Evolutionary conservation across 139 green algal species (phyloP).

Genomic region (Tetraselmis chui): DNA sequence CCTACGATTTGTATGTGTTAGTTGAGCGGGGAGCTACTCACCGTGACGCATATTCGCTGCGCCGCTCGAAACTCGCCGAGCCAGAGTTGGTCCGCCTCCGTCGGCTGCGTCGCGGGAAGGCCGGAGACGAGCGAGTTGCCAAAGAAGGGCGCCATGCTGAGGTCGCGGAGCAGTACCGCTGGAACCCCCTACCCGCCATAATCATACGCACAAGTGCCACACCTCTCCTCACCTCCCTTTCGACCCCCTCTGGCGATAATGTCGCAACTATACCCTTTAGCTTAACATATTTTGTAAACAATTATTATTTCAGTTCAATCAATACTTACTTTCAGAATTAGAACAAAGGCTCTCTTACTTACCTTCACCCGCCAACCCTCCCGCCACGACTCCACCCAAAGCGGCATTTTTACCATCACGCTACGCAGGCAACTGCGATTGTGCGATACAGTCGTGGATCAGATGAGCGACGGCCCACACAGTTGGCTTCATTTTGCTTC

Average conservation of each 20-base stretch:
- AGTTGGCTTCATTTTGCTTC: too few relatives aligned
- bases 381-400: conserved; percentile 26
- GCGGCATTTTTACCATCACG: conserved; percentile 26
- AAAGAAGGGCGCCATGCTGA: conserved; percentile 37
- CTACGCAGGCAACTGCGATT: conserved; percentile 11
- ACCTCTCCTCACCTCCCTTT: too few relatives aligned
- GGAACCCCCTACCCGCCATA: conserved; percentile 4
- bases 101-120: conserved; percentile 1
- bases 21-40: neutral
- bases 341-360: too few relatives aligned
- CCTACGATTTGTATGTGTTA: too few relatives aligned
- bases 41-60: conserved; percentile 33
- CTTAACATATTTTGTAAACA: too few relatives aligned
- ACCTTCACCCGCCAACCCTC: conserved; percentile 19
- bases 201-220: too few relatives aligned
- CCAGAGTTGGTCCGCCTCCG: conserved; percentile 24
- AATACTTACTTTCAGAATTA: too few relatives aligned
- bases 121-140: conserved; percentile 38
- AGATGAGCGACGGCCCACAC: conserved; percentile 11
- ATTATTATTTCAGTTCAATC: too few relatives aligned
- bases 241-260: too few relatives aligned
- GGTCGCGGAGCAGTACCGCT: conserved; percentile 10
- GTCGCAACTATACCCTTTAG: too few relatives aligned
- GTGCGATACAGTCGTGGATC: conserved; percentile 7
- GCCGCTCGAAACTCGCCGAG: conserved; percentile 41